Percentiles rank a stretch among this genome's conserved stretches.
These are phyloP conservation scores for Neonectria neomacrospora DNA, from an alignment of 2,329 filamentous ascomycete species.

Conservation along the genomic window DNA sequence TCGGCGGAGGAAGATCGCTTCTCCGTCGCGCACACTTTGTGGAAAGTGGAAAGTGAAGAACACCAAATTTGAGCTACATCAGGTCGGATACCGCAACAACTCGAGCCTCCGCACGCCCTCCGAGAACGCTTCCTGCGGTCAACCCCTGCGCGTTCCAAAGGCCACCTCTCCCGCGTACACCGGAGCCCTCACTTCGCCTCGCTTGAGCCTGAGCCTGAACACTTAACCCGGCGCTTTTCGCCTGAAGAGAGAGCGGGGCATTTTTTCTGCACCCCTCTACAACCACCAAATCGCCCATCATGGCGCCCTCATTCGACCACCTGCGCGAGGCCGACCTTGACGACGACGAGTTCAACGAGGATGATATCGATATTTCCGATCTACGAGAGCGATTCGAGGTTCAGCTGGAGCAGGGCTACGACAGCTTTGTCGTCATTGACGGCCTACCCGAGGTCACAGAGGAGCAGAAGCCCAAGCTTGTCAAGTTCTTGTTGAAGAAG, in stretches of 20 bases:
- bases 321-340: slow-evolving; percentile 90
- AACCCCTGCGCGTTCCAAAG: slow-evolving; percentile 37
- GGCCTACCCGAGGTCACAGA: slow-evolving; percentile 90
- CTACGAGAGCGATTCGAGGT: slow-evolving; percentile 95
- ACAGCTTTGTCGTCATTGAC: slow-evolving; percentile 96
- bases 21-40: slow-evolving; percentile 56
- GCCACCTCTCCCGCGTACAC: slow-evolving; percentile 36
- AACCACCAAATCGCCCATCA: slow-evolving; percentile 63
- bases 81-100: slow-evolving; percentile 43
- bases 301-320: slow-evolving; percentile 91
- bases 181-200: slow-evolving; percentile 32
- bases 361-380: slow-evolving; percentile 95
- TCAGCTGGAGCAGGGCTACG: slow-evolving; percentile 93
- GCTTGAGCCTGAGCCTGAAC: slow-evolving; percentile 26
- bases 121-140: slow-evolving; percentile 41
- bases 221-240: slow-evolving; percentile 33
- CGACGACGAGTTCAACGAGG: slow-evolving; percentile 87
- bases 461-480: slow-evolving; percentile 91
- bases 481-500: slow-evolving; percentile 97
- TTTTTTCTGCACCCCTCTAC: slow-evolving; percentile 50
- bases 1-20: slow-evolving; percentile 53
- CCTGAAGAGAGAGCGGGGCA: slow-evolving; percentile 51
- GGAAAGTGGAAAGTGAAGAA: slow-evolving; percentile 48
- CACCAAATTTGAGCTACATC: slow-evolving; percentile 53
- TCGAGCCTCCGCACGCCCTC: slow-evolving; percentile 44